Evolutionary conservation across 73 alveolate genomes (phyloP), one percentile per base, ranked within the genome.

Genomic region (Tetrahymena elliotti): DNA sequence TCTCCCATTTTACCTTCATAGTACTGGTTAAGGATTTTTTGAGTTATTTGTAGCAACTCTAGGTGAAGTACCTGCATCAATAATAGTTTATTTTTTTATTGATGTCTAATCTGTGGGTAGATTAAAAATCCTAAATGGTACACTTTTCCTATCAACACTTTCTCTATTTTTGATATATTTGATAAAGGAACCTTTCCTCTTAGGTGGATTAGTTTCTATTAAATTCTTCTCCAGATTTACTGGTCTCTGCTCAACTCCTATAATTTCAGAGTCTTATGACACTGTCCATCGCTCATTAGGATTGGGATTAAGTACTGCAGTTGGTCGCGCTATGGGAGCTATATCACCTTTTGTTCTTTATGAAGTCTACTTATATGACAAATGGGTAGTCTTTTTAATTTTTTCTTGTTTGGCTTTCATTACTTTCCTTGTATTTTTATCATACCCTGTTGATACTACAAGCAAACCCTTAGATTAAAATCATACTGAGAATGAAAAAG

Each of bases 221-320:
- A 94, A 92, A 94, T 94, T 94, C 84, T 94, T 94, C 53, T 68
- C 83, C 12, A 24, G 96, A 94, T 38, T 88, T 52, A 94, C 96
- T 35, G 93, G 82, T 40, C 82, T 94, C 33, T 84, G 95, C 39
- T 47, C 93, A 33, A 47, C 83, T 47, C 96, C 96, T 31, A 53
- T 94, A 33, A 40, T 94, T 33, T 38, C 93, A 38, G 96, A 94
- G 84, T 94, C 96, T 35, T 94, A 94, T 88, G 93, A 94, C n/a
- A 94, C 96, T 4, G 7, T 94, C 5, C 93, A 94, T 88, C 93
- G 96, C 52, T 94, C 96, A 34, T 47, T 88, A 35, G 96, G 95
- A 88, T 33, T 94, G 33, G 96, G 96, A 20, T 47, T 94, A 38
- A 39, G 95, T 11, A 47, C 52, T 33, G 96, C 95, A 35, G 37